Percentiles rank a stretch among this genome's conserved stretches.
Evolutionary conservation across 2,329 filamentous ascomycete genomes (phyloP).

Genomic region (Aureobasidium musti): DNA sequence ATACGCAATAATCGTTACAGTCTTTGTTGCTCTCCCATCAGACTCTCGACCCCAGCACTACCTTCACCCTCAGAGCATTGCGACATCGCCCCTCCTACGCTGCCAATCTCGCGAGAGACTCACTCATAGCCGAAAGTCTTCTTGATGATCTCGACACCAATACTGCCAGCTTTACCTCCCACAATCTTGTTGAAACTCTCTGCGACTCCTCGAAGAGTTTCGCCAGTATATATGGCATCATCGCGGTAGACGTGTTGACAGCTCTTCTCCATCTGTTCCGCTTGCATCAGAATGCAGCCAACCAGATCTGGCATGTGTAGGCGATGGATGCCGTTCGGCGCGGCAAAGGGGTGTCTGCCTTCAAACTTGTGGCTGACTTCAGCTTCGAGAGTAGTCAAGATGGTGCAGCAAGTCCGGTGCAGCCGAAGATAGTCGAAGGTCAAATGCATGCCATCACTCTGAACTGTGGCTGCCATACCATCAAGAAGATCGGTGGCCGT

Average conservation of each 20-base stretch:
- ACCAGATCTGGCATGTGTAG: neutral
- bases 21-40: too few relatives aligned
- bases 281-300: neutral
- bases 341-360: neutral
- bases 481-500: too few relatives aligned
- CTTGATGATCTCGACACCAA: neutral
- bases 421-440: too few relatives aligned
- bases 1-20: too few relatives aligned
- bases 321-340: neutral
- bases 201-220: neutral
- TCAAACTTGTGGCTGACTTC: too few relatives aligned
- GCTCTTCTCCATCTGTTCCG: neutral
- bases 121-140: neutral
- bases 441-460: too few relatives aligned
- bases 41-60: too few relatives aligned
- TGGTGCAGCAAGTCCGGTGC: too few relatives aligned
- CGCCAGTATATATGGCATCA: neutral
- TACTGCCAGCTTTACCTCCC: neutral
- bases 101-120: neutral
- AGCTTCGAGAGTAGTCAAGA: too few relatives aligned
- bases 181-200: neutral
- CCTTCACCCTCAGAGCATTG: too few relatives aligned
- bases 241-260: neutral
- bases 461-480: too few relatives aligned
- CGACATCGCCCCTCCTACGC: neutral